Conservation (phyloP, 306 rosid genomes). For the Purshia tridentata region DNA sequence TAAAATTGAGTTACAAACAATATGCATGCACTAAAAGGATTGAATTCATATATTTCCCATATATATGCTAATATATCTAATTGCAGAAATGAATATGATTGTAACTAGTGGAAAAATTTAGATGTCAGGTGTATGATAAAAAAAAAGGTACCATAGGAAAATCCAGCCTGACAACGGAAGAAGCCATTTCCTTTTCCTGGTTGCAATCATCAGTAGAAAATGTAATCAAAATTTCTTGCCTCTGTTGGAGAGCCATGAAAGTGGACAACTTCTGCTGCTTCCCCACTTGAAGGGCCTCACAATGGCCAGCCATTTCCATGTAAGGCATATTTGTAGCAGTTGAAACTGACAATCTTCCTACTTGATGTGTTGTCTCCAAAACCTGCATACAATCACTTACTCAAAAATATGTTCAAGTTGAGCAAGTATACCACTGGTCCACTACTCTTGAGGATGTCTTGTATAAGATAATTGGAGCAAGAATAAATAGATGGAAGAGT, state of each 20-base stretch:
- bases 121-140: neutral
- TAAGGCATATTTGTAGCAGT: slow-evolving; percentile 66
- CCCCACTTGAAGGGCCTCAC: slow-evolving; percentile 69
- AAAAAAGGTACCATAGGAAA: slow-evolving; percentile 42
- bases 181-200: slow-evolving; percentile 33
- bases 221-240: slow-evolving; percentile 37
- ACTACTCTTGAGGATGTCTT: neutral
- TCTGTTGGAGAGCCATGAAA: slow-evolving; percentile 42
- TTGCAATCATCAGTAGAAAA: slow-evolving; percentile 31
- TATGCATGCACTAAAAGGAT: neutral
- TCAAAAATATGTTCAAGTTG: neutral
- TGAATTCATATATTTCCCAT: neutral
- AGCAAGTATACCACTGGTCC: neutral
- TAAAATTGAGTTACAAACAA: neutral
- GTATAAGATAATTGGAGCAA: neutral
- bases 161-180: slow-evolving; percentile 26
- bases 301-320: slow-evolving; percentile 78
- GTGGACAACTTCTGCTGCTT: slow-evolving; percentile 67
- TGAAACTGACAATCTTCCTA: slow-evolving; percentile 67
- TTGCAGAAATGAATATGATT: neutral
- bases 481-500: neutral
- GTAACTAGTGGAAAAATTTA: neutral
- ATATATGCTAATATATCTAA: neutral
- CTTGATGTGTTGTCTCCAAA: slow-evolving; percentile 55
- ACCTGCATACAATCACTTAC: slow-evolving; percentile 43